phyloP scores from a whole-genome alignment of 352 stramenopile species.

The Pythium scleroteichum region DNA sequence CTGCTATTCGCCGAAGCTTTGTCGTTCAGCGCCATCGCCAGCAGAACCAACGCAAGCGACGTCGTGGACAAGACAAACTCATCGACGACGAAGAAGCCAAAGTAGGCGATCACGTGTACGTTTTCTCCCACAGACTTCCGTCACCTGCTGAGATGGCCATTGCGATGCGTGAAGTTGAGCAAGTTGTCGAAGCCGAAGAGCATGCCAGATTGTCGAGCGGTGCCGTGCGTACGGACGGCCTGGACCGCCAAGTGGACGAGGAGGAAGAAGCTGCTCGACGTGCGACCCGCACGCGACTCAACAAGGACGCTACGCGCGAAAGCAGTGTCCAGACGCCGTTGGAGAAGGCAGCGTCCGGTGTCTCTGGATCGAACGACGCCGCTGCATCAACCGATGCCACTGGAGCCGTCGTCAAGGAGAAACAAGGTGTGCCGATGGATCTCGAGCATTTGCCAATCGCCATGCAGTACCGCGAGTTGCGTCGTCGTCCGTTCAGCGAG shows the following conservation, averaged over 20 bases:
- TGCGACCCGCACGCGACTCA: slow-evolving; percentile 35
- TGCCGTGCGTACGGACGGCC: slow-evolving; percentile 85
- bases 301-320: slow-evolving; percentile 57
- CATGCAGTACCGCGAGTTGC: slow-evolving; percentile 93
- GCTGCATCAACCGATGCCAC: slow-evolving; percentile 1
- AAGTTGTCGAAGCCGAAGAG: slow-evolving; percentile 76
- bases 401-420: slow-evolving; percentile 25
- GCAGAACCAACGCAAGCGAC: slow-evolving; percentile 31
- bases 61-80: slow-evolving; percentile 24
- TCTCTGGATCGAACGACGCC: slow-evolving; percentile 7
- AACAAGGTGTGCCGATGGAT: slow-evolving; percentile 60
- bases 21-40: slow-evolving; percentile 35
- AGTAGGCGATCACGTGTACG: slow-evolving; percentile 59
- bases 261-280: slow-evolving; percentile 30
- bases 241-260: slow-evolving; percentile 53
- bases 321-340: slow-evolving; percentile 26
- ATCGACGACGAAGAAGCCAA: slow-evolving; percentile 20
- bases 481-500: slow-evolving; percentile 87
- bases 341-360: slow-evolving; percentile 18
- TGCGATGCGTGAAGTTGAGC: slow-evolving; percentile 80
- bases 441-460: slow-evolving; percentile 80
- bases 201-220: slow-evolving; percentile 83
- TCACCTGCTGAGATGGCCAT: slow-evolving; percentile 70
- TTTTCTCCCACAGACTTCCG: slow-evolving; percentile 86
- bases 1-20: slow-evolving; percentile 52